Percentiles rank a stretch among this genome's conserved stretches.
phyloP scores from a whole-genome alignment of 805 yeast species.

The Barnettozyma salicaria region DNA sequence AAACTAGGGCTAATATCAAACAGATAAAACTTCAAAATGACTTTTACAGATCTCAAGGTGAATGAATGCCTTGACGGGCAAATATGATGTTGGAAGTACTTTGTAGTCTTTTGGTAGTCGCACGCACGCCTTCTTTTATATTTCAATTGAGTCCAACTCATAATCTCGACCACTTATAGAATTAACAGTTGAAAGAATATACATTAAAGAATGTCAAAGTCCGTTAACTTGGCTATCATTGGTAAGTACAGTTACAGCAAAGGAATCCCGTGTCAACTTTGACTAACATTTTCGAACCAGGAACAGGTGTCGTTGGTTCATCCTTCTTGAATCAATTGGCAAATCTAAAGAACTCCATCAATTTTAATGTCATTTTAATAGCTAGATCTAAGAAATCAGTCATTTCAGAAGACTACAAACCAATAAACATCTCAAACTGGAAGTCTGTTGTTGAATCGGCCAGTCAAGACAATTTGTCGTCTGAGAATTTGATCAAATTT shows the following conservation, averaged over 20 bases:
- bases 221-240: slow-evolving; percentile 65
- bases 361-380: slow-evolving; percentile 72
- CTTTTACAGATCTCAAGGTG: too few species aligned
- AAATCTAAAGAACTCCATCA: slow-evolving; percentile 49
- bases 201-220: slow-evolving; percentile 36
- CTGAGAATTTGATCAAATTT: slow-evolving; percentile 53
- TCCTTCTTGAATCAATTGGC: slow-evolving; percentile 81
- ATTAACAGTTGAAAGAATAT: too few species aligned
- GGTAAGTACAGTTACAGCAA: slow-evolving; percentile 35
- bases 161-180: too few species aligned
- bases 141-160: background rate
- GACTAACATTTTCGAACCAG: slow-evolving; percentile 29
- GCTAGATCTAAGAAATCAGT: slow-evolving; percentile 72
- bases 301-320: slow-evolving; percentile 94
- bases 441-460: slow-evolving; percentile 40
- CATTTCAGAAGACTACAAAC: slow-evolving; percentile 60
- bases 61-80: too few species aligned
- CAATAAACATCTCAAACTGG: slow-evolving; percentile 63
- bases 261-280: background rate
- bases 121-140: background rate
- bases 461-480: slow-evolving; percentile 40
- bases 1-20: slow-evolving; percentile 8
- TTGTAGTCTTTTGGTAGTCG: too few species aligned
- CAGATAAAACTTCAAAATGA: too few species aligned
- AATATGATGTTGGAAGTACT: too few species aligned